Conservation (phyloP, 495 filamentous ascomycete species). For the Aspergillus cavernicola region DNA sequence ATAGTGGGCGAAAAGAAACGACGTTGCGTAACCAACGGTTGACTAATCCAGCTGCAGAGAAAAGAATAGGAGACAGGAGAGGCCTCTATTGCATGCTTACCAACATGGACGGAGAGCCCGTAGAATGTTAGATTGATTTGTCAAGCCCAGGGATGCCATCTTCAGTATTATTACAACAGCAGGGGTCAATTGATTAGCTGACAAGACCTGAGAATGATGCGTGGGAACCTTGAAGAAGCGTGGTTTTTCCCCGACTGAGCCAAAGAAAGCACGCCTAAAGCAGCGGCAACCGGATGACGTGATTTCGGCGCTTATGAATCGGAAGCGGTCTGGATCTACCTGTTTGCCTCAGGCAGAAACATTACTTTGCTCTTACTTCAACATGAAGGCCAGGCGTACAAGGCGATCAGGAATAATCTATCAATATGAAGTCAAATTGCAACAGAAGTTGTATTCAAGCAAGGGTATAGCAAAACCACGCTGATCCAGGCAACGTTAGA, state of each 20-base stretch:
- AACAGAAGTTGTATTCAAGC: neutral
- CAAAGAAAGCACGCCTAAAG: slow-evolving; percentile 12
- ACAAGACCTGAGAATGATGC: neutral
- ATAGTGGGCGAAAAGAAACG: slow-evolving; percentile 15
- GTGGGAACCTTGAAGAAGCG: neutral
- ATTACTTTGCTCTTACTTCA: too few species aligned
- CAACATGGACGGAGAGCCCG: slow-evolving; percentile 14
- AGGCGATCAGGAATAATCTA: too few species aligned
- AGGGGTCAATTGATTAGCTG: slow-evolving; percentile 8
- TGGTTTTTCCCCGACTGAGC: neutral
- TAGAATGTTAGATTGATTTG: slow-evolving; percentile 15
- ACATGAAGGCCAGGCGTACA: too few species aligned
- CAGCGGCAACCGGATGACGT: slow-evolving; percentile 22
- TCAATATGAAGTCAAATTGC: too few species aligned
- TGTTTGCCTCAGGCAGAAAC: slow-evolving; percentile 14
- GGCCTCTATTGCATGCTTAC: slow-evolving; percentile 17
- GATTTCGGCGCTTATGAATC: slow-evolving; percentile 27
- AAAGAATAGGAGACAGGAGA: neutral
- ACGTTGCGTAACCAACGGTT: slow-evolving; percentile 15
- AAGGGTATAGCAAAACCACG: neutral
- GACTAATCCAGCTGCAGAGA: slow-evolving; percentile 11
- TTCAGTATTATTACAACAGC: slow-evolving; percentile 7
- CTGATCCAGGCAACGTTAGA: neutral
- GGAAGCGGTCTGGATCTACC: slow-evolving; percentile 18
- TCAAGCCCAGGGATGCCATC: slow-evolving; percentile 17